Evolutionary conservation across 805 yeast genomes (phyloP), one percentile per base, ranked within the genome.

Genomic region (Candida railenensis): DNA sequence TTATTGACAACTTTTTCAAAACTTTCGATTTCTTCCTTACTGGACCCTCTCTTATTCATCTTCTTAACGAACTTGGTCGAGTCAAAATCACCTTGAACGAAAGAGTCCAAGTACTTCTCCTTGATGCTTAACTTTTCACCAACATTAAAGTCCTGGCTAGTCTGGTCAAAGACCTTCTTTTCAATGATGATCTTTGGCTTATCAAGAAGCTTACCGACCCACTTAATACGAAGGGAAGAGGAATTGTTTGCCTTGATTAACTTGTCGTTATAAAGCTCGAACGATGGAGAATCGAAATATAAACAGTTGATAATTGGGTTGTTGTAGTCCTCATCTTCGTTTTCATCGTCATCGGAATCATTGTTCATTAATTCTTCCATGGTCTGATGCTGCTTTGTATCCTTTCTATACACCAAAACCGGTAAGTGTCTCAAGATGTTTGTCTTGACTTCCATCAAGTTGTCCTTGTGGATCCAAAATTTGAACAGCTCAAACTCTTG

Each of bases 381-480:
- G 18, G 45, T 18, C 14, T 42, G 16, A 14, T 39, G 32, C 42
- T 39, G 42, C 47, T 75, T 74, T 42, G 68, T 76, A 54, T 77
- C 73, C 52, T 78, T 60, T 57, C 56, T 65, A 60, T 90, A 94
- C 41, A 92, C 87, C 51, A 92, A 76, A 4, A 91, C 96, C 1
- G 99, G 99, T 54, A 92, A 78, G 58, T 89, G 96, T 64, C 98
- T 85, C 62, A 92, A 78, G 53, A 92, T 88, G 49, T 90, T 83
- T n/a, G 98, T 89, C 71, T 92, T 92, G 46, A 91, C 96, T 69
- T 92, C 98, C 97, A 92, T 91, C 62, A 94, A 65, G 48, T 63
- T 62, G 39, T 94, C 99, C n/a, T 92, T 91, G 64, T 92, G 98
- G 38, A 94, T 78, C 99, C 99, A 92, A 66, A 92, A 92, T 69